Percentiles rank a stretch among this genome's conserved stretches.
These are phyloP conservation scores for Yamadazyma conglobata DNA, from an alignment of 1,139 yeast species.

Conservation along the genomic window DNA sequence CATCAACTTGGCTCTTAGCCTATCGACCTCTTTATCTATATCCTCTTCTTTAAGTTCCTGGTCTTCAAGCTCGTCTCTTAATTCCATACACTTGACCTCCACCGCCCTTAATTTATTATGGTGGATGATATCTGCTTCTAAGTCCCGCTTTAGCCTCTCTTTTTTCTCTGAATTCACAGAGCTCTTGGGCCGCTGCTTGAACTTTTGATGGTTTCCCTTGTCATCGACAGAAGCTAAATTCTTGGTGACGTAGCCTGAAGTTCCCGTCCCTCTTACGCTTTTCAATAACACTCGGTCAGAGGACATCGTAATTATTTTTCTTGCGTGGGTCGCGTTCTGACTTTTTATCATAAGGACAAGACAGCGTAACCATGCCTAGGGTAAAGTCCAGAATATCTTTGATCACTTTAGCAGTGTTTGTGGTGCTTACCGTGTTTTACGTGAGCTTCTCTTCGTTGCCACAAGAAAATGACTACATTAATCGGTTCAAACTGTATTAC, in stretches of 20 bases:
- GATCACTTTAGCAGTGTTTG: background rate
- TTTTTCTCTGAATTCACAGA: conserved; percentile 10
- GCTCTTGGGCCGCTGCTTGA: conserved; percentile 17
- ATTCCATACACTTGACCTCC: conserved; percentile 54
- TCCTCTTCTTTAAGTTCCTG: conserved; percentile 29
- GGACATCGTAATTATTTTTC: too few species aligned
- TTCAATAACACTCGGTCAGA: conserved; percentile 52
- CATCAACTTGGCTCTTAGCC: conserved; percentile 22
- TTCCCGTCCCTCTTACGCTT: conserved; percentile 66
- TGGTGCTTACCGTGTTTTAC: conserved; percentile 1
- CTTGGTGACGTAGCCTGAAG: conserved; percentile 65
- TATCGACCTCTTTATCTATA: conserved; percentile 21
- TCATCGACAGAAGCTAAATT: conserved; percentile 33
- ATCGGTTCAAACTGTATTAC: background rate
- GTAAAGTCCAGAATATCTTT: conserved; percentile 3
- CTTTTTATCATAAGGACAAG: too few species aligned
- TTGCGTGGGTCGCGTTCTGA: too few species aligned
- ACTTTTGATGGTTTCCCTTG: conserved; percentile 7
- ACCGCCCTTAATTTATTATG: conserved; percentile 50
- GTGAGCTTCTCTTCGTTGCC: conserved; percentile 1
- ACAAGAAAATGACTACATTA: conserved; percentile 1
- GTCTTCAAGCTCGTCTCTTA: conserved; percentile 56
- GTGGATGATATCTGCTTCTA: conserved; percentile 28
- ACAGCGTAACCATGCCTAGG: conserved; percentile 8
- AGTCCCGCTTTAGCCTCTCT: conserved; percentile 15